Evolutionary conservation across 495 filamentous ascomycete genomes (phyloP).

Genomic region (Penicillium bovifimosum): DNA sequence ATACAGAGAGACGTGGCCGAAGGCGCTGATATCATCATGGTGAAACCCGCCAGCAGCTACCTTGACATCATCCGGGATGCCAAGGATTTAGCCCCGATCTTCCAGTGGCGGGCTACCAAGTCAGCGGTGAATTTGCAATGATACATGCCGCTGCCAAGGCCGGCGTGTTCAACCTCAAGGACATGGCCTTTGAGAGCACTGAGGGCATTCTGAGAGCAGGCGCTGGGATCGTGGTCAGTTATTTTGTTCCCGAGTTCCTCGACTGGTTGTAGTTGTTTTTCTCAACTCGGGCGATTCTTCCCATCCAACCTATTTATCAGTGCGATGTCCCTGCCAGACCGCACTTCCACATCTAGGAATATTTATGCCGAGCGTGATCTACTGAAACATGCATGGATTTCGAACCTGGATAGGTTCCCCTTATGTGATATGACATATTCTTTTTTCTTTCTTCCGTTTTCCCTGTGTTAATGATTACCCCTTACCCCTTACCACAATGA

Average conservation of each 20-base stretch:
- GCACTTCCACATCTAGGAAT: background rate
- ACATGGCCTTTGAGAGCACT: constrained; percentile 91
- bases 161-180: constrained; percentile 93
- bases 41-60: constrained; percentile 91
- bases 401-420: constrained; percentile 4
- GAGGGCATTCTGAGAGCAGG: constrained; percentile 91
- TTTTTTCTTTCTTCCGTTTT: background rate
- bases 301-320: background rate
- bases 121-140: constrained; percentile 97
- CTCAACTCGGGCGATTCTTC: background rate
- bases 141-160: constrained; percentile 93
- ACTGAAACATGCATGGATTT: background rate
- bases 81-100: constrained; percentile 87
- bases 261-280: constrained; percentile 58
- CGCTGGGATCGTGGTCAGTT: constrained; percentile 84
- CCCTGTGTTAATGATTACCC: background rate
- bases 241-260: constrained; percentile 90
- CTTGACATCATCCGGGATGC: constrained; percentile 95
- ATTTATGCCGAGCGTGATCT: background rate
- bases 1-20: constrained; percentile 86
- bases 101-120: constrained; percentile 92
- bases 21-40: constrained; percentile 98
- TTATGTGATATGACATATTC: constrained; percentile 2
- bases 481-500: background rate
- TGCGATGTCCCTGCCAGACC: background rate